A percentile compares a stretch with the other conserved stretches of the same genome.
Conservation (phyloP, 2,329 filamentous ascomycete species). For the Emmonsiellopsis sp. region DNA sequence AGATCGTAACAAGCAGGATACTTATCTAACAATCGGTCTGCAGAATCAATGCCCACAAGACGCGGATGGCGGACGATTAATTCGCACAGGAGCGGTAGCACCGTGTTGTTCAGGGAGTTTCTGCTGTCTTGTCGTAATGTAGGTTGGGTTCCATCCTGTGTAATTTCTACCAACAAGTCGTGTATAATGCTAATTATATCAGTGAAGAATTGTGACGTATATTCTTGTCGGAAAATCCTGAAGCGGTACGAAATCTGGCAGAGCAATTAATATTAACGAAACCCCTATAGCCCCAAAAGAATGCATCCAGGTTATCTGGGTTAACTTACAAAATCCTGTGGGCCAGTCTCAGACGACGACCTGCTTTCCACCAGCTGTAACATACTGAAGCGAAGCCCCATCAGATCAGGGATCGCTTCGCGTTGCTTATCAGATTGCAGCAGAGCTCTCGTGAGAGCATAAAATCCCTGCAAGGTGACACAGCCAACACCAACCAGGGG, state of each 20-base stretch:
- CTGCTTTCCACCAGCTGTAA: slow-evolving; percentile 24
- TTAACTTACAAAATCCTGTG: slow-evolving; percentile 24
- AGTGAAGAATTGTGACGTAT: slow-evolving; percentile 24
- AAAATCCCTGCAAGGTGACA: slow-evolving; percentile 33
- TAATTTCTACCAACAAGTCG: slow-evolving; percentile 18
- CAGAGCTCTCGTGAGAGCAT: slow-evolving; percentile 27
- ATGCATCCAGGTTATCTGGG: not conserved
- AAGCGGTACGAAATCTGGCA: slow-evolving; percentile 31
- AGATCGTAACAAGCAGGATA: slow-evolving; percentile 18
- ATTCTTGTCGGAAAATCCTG: slow-evolving; percentile 30
- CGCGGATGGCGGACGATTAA: slow-evolving; percentile 27
- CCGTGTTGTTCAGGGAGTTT: slow-evolving; percentile 15
- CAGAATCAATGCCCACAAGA: slow-evolving; percentile 19
- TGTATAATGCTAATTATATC: slow-evolving; percentile 27
- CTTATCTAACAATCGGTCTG: slow-evolving; percentile 21
- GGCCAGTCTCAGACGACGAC: slow-evolving; percentile 9
- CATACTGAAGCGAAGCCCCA: slow-evolving; percentile 22
- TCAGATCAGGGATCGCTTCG: slow-evolving; percentile 18
- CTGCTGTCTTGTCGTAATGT: not conserved
- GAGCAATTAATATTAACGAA: not conserved
- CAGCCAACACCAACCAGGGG: slow-evolving; percentile 38
- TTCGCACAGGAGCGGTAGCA: slow-evolving; percentile 24
- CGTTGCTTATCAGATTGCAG: slow-evolving; percentile 16
- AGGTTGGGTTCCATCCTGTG: not conserved
- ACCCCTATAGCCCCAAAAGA: not conserved